These are phyloP conservation scores for Pedinophyceae sp. DNA, from an alignment of 139 green algal genomes.

Conservation along the genomic window DNA sequence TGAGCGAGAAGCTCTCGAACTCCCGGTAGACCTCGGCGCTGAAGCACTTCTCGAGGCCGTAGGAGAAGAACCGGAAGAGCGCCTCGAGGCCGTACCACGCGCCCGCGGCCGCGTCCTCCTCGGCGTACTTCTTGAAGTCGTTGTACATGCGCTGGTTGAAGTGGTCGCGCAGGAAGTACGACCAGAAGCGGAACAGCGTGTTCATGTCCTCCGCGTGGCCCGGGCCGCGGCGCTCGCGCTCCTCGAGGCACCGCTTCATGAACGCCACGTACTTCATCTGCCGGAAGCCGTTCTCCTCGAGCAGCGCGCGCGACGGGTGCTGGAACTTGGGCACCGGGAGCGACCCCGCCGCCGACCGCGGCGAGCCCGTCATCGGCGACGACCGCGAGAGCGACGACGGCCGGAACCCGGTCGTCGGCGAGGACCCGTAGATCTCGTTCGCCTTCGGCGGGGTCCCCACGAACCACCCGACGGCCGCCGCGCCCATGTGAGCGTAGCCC, in stretches of 20 bases:
- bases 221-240: constrained; percentile 49
- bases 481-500: too few species aligned
- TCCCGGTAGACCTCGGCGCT: constrained; percentile 49
- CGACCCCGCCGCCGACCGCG: background rate
- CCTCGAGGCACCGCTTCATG: constrained; percentile 69
- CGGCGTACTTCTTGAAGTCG: constrained; percentile 50
- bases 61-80: constrained; percentile 84
- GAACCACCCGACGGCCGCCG: background rate
- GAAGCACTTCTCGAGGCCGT: constrained; percentile 78
- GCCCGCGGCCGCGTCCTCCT: constrained; percentile 28
- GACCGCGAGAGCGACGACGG: too few species aligned
- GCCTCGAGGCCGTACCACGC: constrained; percentile 94
- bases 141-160: constrained; percentile 87
- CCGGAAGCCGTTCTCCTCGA: constrained; percentile 87
- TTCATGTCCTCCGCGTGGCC: constrained; percentile 91
- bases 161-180: constrained; percentile 87
- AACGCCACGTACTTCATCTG: constrained; percentile 82
- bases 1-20: constrained; percentile 71
- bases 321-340: constrained; percentile 55
- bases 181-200: constrained; percentile 96
- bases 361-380: too few species aligned
- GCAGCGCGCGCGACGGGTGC: constrained; percentile 74
- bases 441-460: background rate
- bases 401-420: background rate
- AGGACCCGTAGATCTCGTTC: background rate